Evolutionary conservation across 441 rosid genomes (phyloP).

Genomic region (Populus hybrid): DNA sequence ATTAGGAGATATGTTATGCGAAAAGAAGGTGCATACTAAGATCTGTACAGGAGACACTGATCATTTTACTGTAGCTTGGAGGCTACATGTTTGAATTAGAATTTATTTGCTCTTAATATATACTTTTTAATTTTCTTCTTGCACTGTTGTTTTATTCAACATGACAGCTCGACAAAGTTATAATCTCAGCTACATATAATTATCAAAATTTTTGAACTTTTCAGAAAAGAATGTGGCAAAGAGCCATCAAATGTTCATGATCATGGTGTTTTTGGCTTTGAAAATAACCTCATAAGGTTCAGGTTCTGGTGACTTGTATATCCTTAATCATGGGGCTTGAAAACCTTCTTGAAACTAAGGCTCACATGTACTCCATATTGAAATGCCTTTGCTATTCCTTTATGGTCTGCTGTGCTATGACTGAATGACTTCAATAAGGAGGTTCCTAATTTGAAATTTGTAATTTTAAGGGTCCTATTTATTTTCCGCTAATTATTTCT

Average conservation of each 20-base stretch:
- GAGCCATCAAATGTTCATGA: not conserved
- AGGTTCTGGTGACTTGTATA: not conserved
- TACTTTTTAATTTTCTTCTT: not conserved
- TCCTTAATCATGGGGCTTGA: not conserved
- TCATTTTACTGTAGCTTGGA: not conserved
- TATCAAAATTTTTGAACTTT: not conserved
- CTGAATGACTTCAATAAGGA: not conserved
- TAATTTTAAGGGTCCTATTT: not conserved
- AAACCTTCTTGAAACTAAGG: not conserved
- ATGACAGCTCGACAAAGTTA: not conserved
- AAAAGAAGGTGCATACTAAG: not conserved
- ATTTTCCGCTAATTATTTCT: not conserved
- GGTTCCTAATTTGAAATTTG: constrained; percentile 2
- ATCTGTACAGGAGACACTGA: constrained; percentile 8
- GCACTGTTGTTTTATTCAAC: not conserved
- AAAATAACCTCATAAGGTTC: not conserved
- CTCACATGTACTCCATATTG: not conserved
- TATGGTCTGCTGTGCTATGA: not conserved
- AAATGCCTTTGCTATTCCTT: not conserved
- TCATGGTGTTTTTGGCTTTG: constrained; percentile 1
- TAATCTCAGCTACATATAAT: not conserved
- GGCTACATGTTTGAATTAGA: not conserved
- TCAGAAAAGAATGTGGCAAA: not conserved
- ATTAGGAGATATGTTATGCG: constrained; percentile 1
- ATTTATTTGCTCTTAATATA: not conserved